phyloP scores from a whole-genome alignment of 768 basidiomycete genomes.

The Phylloporus sp. region DNA sequence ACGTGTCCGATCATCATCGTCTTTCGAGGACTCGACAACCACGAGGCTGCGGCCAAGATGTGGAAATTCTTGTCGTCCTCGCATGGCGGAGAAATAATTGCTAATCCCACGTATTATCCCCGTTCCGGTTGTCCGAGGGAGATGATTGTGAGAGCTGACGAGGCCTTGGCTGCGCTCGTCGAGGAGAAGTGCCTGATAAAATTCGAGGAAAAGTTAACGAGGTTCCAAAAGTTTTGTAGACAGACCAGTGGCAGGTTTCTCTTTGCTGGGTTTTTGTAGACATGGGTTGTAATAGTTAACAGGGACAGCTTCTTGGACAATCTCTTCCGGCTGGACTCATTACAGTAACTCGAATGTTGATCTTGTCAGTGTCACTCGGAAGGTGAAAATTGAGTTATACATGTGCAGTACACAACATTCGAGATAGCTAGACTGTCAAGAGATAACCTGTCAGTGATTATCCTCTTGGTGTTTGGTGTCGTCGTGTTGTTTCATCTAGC shows the following conservation, averaged over 20 bases:
- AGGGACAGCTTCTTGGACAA: background rate
- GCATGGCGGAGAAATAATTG: conserved; percentile 11
- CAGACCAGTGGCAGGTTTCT: conserved; percentile 14
- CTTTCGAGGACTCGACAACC: conserved; percentile 16
- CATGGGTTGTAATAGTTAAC: background rate
- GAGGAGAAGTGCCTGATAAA: conserved; percentile 18
- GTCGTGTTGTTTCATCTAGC: background rate
- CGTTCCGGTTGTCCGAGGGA: conserved; percentile 8
- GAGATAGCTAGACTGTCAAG: background rate
- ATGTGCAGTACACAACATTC: background rate
- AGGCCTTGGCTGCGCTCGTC: conserved; percentile 14
- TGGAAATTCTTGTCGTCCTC: conserved; percentile 17
- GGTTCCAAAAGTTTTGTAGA: conserved; percentile 17
- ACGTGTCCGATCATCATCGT: conserved; percentile 21
- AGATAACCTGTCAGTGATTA: no score
- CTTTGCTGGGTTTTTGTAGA: conserved; percentile 6
- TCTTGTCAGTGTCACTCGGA: background rate
- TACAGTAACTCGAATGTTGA: background rate
- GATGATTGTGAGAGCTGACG: conserved; percentile 14
- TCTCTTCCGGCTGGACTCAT: background rate
- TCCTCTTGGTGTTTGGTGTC: no score
- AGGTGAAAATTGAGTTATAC: background rate
- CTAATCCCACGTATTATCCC: conserved; percentile 21
- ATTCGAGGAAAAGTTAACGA: conserved; percentile 17
- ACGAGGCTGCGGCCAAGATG: conserved; percentile 9